A percentile compares a stretch with the other conserved stretches of the same genome.
Evolutionary conservation across 179 eudicot species (phyloP).

Genomic region (Amaranthus tricolor): DNA sequence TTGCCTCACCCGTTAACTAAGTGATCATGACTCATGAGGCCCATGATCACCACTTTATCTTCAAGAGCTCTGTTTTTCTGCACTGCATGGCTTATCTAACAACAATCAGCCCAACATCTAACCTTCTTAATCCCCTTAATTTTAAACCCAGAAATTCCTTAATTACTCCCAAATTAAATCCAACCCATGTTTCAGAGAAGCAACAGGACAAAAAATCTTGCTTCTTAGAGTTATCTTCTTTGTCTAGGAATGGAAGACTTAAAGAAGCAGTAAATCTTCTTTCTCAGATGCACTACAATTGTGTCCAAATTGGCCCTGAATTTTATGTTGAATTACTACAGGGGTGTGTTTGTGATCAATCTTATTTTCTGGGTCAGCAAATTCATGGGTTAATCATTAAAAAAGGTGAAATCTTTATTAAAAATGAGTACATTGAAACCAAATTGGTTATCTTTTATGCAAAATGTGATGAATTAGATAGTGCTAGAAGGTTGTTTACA

Average conservation of each 20-base stretch:
- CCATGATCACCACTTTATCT: slow-evolving; percentile 15
- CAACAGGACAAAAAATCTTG: slow-evolving; percentile 28
- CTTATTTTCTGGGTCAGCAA: slow-evolving; percentile 46
- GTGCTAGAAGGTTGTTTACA: slow-evolving; percentile 30
- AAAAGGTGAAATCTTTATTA: slow-evolving; percentile 42
- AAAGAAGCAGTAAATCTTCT: slow-evolving; percentile 38
- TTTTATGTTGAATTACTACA: slow-evolving; percentile 50
- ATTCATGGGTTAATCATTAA: slow-evolving; percentile 50
- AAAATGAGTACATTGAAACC: slow-evolving; percentile 50
- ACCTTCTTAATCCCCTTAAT: slow-evolving; percentile 16
- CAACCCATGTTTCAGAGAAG: slow-evolving; percentile 22
- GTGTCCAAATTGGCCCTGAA: slow-evolving; percentile 36
- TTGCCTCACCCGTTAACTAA: too few species aligned
- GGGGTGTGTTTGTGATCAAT: slow-evolving; percentile 39
- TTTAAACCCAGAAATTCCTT: slow-evolving; percentile 17
- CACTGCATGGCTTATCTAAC: slow-evolving; percentile 47
- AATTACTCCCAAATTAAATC: slow-evolving; percentile 18
- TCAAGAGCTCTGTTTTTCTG: slow-evolving; percentile 4
- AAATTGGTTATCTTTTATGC: slow-evolving; percentile 56
- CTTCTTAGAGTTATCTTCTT: slow-evolving; percentile 26
- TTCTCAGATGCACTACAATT: slow-evolving; percentile 31
- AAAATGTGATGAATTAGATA: slow-evolving; percentile 46
- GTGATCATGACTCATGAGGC: neutral
- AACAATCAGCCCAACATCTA: slow-evolving; percentile 26
- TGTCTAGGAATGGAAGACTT: slow-evolving; percentile 35